These are phyloP conservation scores for Puccinia sorghi DNA, from an alignment of 1,284 basidiomycete species.

Conservation along the genomic window DNA sequence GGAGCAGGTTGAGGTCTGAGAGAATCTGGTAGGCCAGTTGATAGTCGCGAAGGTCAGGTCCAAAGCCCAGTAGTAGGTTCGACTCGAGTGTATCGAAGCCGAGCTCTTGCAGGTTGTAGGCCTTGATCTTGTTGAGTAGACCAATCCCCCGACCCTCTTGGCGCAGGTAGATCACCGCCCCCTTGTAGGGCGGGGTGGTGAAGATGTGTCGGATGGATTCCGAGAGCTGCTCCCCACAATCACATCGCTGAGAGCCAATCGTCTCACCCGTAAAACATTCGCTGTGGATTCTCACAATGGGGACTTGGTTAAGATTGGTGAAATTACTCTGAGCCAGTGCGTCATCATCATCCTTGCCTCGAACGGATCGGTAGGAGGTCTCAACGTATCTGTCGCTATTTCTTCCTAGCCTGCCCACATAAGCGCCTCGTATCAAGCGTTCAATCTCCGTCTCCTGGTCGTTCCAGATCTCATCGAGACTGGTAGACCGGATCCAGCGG, in stretches of 20 bases:
- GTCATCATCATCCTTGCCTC: constrained; percentile 27
- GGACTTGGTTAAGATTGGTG: constrained; percentile 59
- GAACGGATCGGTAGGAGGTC: constrained; percentile 51
- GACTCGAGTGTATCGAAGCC: constrained; percentile 98
- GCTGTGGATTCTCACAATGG: constrained; percentile 92
- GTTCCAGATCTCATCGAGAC: constrained; percentile 82
- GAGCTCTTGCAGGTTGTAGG: constrained; percentile 97
- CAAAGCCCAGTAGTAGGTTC: constrained; percentile 90
- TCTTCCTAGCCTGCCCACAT: constrained; percentile 71
- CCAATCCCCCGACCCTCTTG: constrained; percentile 99
- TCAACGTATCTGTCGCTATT: background rate
- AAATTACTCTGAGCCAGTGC: background rate
- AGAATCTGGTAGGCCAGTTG: constrained; percentile 87
- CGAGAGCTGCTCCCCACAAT: constrained; percentile 97
- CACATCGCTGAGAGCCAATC: constrained; percentile 95
- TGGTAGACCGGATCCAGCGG: constrained; percentile 70
- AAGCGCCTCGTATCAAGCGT: constrained; percentile 88
- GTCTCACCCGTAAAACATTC: constrained; percentile 99
- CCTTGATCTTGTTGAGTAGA: constrained; percentile 89
- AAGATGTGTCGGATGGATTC: constrained; percentile 92
- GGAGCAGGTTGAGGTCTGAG: constrained; percentile 69
- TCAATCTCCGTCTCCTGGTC: constrained; percentile 89
- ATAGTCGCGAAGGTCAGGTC: constrained; percentile 91
- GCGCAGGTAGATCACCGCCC: constrained; percentile 93
- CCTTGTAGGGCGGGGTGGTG: constrained; percentile 68